Conservation (phyloP, 768 basidiomycete species). For the Pulveroboletus sp. region DNA sequence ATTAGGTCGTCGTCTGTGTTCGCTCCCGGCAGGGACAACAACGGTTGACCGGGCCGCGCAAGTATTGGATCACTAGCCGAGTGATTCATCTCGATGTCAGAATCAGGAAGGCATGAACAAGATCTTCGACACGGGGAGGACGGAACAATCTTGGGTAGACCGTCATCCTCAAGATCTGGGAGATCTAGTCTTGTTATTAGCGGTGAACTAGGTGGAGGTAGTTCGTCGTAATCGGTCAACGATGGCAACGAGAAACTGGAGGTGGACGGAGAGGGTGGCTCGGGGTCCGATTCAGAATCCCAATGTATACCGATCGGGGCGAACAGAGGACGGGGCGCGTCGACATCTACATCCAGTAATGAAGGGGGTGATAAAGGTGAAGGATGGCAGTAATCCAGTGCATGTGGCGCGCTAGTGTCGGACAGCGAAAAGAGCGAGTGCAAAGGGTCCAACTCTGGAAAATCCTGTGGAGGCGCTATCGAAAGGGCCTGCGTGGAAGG, state of each 20-base stretch:
- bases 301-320: constrained; percentile 25
- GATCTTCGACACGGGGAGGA: constrained; percentile 30
- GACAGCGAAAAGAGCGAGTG: constrained; percentile 19
- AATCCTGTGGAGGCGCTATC: constrained; percentile 15
- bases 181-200: constrained; percentile 29
- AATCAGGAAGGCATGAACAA: constrained; percentile 28
- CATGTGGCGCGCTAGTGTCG: constrained; percentile 8
- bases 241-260: constrained; percentile 18
- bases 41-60: constrained; percentile 18
- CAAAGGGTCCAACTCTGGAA: constrained; percentile 14
- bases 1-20: constrained; percentile 42
- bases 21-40: constrained; percentile 41
- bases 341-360: constrained; percentile 25
- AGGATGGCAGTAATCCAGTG: constrained; percentile 12
- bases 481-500: constrained; percentile 10
- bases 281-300: constrained; percentile 17
- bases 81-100: constrained; percentile 25
- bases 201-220: constrained; percentile 28
- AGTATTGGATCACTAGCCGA: constrained; percentile 12
- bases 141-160: constrained; percentile 16
- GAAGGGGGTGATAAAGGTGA: constrained; percentile 19
- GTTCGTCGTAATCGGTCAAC: constrained; percentile 23
- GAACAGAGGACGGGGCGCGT: constrained; percentile 14
- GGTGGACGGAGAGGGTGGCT: constrained; percentile 5
- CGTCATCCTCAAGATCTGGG: constrained; percentile 32